Conservation (phyloP, 192 early-diverging fungal species). For the Coemansia aciculifera region DNA sequence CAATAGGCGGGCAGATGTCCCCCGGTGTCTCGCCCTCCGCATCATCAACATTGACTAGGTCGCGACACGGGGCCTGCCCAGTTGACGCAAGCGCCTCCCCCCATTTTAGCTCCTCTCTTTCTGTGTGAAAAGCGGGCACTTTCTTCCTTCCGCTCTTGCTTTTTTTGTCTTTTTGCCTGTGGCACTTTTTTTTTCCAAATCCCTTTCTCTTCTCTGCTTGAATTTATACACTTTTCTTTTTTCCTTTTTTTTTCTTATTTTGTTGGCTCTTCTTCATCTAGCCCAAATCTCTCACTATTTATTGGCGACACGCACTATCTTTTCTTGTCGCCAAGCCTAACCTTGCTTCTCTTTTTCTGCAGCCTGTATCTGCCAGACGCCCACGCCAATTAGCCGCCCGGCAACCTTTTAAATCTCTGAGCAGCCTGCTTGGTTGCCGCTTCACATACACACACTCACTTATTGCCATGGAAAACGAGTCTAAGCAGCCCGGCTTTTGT, state of each 20-base stretch:
- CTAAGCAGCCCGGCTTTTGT: constrained; percentile 62
- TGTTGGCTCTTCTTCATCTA: not conserved
- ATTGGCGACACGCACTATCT: not conserved
- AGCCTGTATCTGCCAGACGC: not conserved
- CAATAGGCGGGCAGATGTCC: not conserved
- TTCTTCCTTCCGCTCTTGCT: constrained; percentile 6
- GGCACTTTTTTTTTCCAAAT: not conserved
- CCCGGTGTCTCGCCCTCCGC: constrained; percentile 9
- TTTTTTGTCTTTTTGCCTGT: not conserved
- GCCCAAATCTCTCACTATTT: not conserved
- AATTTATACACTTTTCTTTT: not conserved
- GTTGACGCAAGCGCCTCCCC: not conserved
- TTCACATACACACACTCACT: not conserved
- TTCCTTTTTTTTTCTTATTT: constrained; percentile 6
- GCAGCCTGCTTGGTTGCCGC: constrained; percentile 5
- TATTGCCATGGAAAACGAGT: constrained; percentile 59
- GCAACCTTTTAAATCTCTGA: not conserved
- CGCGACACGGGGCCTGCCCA: not conserved
- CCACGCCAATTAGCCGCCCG: not conserved
- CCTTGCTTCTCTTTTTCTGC: not conserved
- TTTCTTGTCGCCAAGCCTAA: not conserved
- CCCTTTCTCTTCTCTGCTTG: not conserved
- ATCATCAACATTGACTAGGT: not conserved
- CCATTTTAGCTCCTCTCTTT: constrained; percentile 5
- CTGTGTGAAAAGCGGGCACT: not conserved